Conservation (phyloP, 495 filamentous ascomycete genomes). For the Penicillium canariense region DNA sequence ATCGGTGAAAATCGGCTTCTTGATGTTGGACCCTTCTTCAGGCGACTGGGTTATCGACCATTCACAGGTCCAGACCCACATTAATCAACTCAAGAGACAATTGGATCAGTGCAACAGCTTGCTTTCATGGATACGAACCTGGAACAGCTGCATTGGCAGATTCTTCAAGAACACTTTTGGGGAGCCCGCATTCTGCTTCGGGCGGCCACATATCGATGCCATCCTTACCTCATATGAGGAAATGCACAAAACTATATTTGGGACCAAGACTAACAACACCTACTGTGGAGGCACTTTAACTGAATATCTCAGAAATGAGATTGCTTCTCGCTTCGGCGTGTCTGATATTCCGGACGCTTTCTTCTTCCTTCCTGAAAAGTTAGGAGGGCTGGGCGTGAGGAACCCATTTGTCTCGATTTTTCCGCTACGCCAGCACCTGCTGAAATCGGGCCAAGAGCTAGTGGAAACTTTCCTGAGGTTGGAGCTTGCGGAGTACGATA, state of each 20-base stretch:
- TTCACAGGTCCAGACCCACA: slow-evolving; percentile 51
- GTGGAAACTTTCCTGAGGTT: slow-evolving; percentile 35
- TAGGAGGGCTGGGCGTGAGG: slow-evolving; percentile 55
- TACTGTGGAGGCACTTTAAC: slow-evolving; percentile 41
- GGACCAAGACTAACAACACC: slow-evolving; percentile 13
- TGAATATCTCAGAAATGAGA: slow-evolving; percentile 47
- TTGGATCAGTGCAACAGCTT: slow-evolving; percentile 45
- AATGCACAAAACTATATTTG: slow-evolving; percentile 54
- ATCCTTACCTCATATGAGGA: slow-evolving; percentile 51
- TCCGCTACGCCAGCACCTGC: slow-evolving; percentile 35
- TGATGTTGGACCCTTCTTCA: slow-evolving; percentile 15
- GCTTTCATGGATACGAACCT: slow-evolving; percentile 59
- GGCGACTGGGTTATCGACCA: slow-evolving; percentile 47
- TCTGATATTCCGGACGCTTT: slow-evolving; percentile 56
- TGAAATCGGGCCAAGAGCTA: slow-evolving; percentile 27
- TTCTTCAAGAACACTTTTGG: slow-evolving; percentile 63
- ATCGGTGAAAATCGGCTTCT: slow-evolving; percentile 27
- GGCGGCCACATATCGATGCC: slow-evolving; percentile 52
- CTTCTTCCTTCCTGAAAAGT: slow-evolving; percentile 50
- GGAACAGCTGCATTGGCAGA: slow-evolving; percentile 57
- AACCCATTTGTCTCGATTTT: slow-evolving; percentile 53
- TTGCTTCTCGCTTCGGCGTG: slow-evolving; percentile 51
- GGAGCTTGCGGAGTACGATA: slow-evolving; percentile 22
- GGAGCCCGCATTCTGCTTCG: slow-evolving; percentile 56
- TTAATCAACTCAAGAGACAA: slow-evolving; percentile 52